Evolutionary conservation across 495 filamentous ascomycete genomes (phyloP).

Genomic region (Chaetomidium leptoderma): DNA sequence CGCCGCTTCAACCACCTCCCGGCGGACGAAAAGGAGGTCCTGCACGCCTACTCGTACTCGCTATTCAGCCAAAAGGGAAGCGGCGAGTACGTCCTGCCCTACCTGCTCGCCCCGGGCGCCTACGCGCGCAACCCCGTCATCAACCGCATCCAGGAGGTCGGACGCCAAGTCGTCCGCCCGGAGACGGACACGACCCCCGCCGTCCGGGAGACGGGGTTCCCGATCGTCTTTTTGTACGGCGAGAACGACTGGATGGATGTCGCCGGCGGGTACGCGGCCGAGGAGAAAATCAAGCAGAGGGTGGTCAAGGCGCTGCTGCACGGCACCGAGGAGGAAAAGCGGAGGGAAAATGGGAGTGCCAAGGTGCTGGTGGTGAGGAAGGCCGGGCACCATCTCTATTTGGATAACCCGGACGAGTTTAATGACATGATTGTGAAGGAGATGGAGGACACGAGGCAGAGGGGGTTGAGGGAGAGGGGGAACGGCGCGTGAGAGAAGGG

Average conservation of each 20-base stretch:
- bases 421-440: slow-evolving; percentile 71
- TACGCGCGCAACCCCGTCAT: slow-evolving; percentile 87
- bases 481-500: not conserved
- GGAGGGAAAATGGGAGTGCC: slow-evolving; percentile 68
- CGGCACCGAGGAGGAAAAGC: slow-evolving; percentile 63
- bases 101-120: slow-evolving; percentile 88
- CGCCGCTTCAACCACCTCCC: slow-evolving; percentile 88
- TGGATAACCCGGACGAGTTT: slow-evolving; percentile 88
- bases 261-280: slow-evolving; percentile 73
- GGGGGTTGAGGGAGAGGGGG: slow-evolving; percentile 7
- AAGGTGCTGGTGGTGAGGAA: slow-evolving; percentile 80
- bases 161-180: slow-evolving; percentile 54
- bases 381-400: slow-evolving; percentile 89
- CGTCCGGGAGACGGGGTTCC: slow-evolving; percentile 66
- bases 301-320: slow-evolving; percentile 52
- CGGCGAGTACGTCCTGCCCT: slow-evolving; percentile 90
- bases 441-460: slow-evolving; percentile 61
- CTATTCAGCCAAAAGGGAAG: slow-evolving; percentile 92
- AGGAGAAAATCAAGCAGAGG: slow-evolving; percentile 72
- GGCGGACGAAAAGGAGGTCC: slow-evolving; percentile 69
- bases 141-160: slow-evolving; percentile 79
- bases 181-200: slow-evolving; percentile 34
- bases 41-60: slow-evolving; percentile 89
- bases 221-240: slow-evolving; percentile 90
- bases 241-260: slow-evolving; percentile 99